Evolutionary conservation across 2,329 filamentous ascomycete genomes (phyloP).

Genomic region (Endothia cerciana): DNA sequence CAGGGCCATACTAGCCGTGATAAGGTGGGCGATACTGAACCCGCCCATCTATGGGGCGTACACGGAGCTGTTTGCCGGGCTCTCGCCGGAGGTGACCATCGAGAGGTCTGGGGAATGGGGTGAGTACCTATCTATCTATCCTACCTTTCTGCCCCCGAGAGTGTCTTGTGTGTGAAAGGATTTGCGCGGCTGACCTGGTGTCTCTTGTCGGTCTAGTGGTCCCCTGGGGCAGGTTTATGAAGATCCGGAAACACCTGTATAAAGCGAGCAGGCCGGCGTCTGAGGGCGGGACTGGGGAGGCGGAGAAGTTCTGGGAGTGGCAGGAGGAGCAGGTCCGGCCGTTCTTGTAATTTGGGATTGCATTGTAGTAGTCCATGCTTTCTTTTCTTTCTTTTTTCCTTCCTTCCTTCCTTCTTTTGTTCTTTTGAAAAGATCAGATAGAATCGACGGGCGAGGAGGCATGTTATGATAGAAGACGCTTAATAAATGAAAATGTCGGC

Average conservation of each 20-base stretch:
- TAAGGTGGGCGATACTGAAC: constrained; percentile 27
- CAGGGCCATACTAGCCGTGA: not conserved
- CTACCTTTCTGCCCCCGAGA: not conserved
- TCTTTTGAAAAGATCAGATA: too few relatives aligned
- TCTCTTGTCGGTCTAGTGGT: constrained; percentile 34
- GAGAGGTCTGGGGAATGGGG: constrained; percentile 35
- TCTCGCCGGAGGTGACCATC: constrained; percentile 41
- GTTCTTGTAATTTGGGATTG: not conserved
- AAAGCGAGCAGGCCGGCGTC: constrained; percentile 36
- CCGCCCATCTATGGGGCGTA: constrained; percentile 40
- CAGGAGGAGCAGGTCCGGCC: constrained; percentile 42
- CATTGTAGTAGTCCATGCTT: not conserved
- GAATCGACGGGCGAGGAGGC: too few relatives aligned
- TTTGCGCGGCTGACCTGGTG: not conserved
- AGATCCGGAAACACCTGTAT: constrained; percentile 37
- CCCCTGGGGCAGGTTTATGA: constrained; percentile 44
- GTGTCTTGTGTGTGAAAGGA: not conserved
- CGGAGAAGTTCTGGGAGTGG: constrained; percentile 47
- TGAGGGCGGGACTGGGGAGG: constrained; percentile 45
- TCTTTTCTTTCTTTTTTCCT: not conserved
- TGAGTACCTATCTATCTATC: constrained; percentile 14
- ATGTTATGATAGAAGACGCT: too few relatives aligned
- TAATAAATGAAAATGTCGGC: too few relatives aligned
- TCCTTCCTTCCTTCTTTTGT: too few relatives aligned
- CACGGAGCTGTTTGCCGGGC: constrained; percentile 44